A percentile compares a stretch with the other conserved stretches of the same genome.
These are phyloP conservation scores for Metschnikowia arizonensis DNA, from an alignment of 805 yeast genomes.

Conservation along the genomic window DNA sequence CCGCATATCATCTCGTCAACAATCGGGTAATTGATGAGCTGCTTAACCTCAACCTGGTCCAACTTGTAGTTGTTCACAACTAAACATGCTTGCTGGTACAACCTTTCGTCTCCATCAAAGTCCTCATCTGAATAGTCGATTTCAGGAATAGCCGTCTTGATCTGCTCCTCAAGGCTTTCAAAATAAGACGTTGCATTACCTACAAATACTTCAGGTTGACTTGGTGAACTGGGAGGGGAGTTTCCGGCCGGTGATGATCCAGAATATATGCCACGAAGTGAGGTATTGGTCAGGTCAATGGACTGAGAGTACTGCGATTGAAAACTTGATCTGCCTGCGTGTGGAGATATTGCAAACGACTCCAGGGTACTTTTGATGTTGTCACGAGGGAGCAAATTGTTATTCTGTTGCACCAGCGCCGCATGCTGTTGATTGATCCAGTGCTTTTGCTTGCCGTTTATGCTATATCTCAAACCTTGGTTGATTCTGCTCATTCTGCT, in stretches of 20 bases:
- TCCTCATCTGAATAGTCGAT: conserved; percentile 31
- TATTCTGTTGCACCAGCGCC: conserved; percentile 8
- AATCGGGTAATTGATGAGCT: conserved; percentile 39
- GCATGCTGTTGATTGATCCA: conserved; percentile 52
- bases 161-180: conserved; percentile 21
- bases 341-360: conserved; percentile 18
- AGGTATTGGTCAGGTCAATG: conserved; percentile 28
- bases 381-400: conserved; percentile 2
- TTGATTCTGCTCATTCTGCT: conserved; percentile 66
- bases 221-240: conserved; percentile 22
- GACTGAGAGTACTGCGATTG: conserved; percentile 24
- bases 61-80: conserved; percentile 21
- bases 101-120: conserved; percentile 37
- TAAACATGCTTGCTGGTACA: conserved; percentile 29
- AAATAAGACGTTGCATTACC: background rate
- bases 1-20: conserved; percentile 40
- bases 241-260: conserved; percentile 24
- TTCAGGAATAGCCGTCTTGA: conserved; percentile 18
- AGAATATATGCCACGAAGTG: conserved; percentile 30
- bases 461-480: conserved; percentile 77
- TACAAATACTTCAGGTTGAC: background rate
- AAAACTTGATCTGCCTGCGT: conserved; percentile 4
- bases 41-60: conserved; percentile 32
- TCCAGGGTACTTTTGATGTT: conserved; percentile 29
- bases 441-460: conserved; percentile 74